These are phyloP conservation scores for Clohesyomyces aquaticus DNA, from an alignment of 495 filamentous ascomycete species.

Conservation along the genomic window DNA sequence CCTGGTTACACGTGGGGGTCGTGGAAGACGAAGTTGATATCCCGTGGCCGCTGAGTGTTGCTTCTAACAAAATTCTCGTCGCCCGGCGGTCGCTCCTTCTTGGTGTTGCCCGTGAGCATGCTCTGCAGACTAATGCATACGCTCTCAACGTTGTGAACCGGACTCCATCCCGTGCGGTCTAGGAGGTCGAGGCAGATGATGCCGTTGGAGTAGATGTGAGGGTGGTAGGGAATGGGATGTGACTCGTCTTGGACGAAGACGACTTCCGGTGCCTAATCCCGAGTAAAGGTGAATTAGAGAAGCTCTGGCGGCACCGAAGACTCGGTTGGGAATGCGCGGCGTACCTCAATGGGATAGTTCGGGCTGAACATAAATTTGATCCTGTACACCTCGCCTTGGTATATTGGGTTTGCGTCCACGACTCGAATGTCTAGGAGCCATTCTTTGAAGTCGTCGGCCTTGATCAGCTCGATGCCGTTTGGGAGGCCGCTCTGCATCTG, in stretches of 20 bases:
- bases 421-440: constrained; percentile 95
- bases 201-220: constrained; percentile 97
- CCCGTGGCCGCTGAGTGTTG: constrained; percentile 75
- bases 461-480: constrained; percentile 76
- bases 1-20: constrained; percentile 24
- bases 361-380: constrained; percentile 83
- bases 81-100: constrained; percentile 78
- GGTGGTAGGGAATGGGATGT: constrained; percentile 88
- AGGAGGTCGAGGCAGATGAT: constrained; percentile 97
- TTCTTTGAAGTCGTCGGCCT: constrained; percentile 79
- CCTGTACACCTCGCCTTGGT: constrained; percentile 76
- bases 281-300: neutral
- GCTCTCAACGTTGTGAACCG: constrained; percentile 95
- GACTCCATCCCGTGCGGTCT: constrained; percentile 85
- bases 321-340: neutral
- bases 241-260: constrained; percentile 71
- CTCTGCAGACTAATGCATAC: constrained; percentile 97
- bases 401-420: constrained; percentile 89
- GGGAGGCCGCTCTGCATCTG: constrained; percentile 49
- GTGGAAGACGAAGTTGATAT: constrained; percentile 73
- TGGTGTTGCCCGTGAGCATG: constrained; percentile 94
- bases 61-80: constrained; percentile 82
- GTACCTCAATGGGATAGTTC: constrained; percentile 78
- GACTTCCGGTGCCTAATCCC: constrained; percentile 85
- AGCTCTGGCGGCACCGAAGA: no score